Evolutionary conservation across 305 asterid genomes (phyloP).

Genomic region (Withania somnifera): DNA sequence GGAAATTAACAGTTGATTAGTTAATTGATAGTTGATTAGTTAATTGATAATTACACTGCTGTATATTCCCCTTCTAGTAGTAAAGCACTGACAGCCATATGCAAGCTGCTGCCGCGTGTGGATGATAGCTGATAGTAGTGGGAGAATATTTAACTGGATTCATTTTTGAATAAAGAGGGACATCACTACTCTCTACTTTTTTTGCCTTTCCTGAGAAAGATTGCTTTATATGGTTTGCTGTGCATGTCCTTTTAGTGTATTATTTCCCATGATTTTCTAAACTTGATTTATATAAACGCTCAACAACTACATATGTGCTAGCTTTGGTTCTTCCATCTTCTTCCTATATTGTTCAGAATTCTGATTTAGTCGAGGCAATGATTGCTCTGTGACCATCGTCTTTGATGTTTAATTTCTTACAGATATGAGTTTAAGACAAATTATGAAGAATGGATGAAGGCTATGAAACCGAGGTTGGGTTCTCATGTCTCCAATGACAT

Average conservation of each 20-base stretch:
- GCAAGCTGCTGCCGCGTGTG: background rate
- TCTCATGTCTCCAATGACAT: slow-evolving; percentile 44
- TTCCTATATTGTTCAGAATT: background rate
- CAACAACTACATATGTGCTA: background rate
- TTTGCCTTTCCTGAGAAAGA: background rate
- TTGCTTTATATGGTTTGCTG: background rate
- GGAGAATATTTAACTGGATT: background rate
- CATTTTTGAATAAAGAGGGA: background rate
- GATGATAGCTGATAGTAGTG: background rate
- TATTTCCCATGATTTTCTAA: background rate
- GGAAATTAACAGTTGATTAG: background rate
- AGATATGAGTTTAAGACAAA: slow-evolving; percentile 79
- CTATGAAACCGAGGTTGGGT: slow-evolving; percentile 60
- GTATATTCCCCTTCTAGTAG: background rate
- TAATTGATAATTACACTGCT: background rate
- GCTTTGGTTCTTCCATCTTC: background rate
- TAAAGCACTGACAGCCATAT: background rate
- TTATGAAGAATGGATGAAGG: slow-evolving; percentile 78
- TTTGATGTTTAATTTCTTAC: slow-evolving; percentile 19
- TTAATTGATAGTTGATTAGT: background rate
- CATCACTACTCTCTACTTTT: background rate
- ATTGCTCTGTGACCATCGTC: slow-evolving; percentile 9
- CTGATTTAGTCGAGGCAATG: slow-evolving; percentile 1
- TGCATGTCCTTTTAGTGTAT: background rate
- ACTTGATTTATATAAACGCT: background rate